These are phyloP conservation scores for Xylariaceae sp. DNA, from an alignment of 2,329 filamentous ascomycete genomes.

Conservation along the genomic window DNA sequence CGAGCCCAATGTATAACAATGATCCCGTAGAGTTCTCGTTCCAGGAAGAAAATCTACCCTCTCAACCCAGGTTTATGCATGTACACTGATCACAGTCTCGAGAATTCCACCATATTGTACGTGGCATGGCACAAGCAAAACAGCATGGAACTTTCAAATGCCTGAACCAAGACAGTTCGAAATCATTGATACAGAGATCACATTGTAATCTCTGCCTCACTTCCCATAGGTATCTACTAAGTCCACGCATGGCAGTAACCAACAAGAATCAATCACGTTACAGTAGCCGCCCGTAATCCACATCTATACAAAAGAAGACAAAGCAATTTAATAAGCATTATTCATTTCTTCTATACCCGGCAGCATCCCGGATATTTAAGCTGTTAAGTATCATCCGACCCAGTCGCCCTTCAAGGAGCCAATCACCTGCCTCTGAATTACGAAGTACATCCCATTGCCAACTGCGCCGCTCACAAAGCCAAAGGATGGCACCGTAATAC, in stretches of 20 bases:
- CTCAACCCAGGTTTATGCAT: too few relatives aligned
- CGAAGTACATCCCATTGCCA: not conserved
- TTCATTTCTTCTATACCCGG: constrained; percentile 14
- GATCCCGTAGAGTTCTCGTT: too few relatives aligned
- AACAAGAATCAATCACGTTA: not conserved
- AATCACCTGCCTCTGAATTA: constrained; percentile 7
- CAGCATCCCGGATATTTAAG: constrained; percentile 4
- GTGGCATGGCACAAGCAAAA: too few relatives aligned
- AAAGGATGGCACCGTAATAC: not conserved
- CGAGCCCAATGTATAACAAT: too few relatives aligned
- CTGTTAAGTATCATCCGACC: not conserved
- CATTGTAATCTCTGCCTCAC: too few relatives aligned
- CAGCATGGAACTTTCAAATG: too few relatives aligned
- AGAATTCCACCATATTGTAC: too few relatives aligned
- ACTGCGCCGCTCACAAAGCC: constrained; percentile 7
- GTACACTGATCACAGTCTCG: too few relatives aligned
- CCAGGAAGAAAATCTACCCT: too few relatives aligned
- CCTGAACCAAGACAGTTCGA: too few relatives aligned
- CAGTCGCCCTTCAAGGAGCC: constrained; percentile 1
- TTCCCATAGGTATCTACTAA: too few relatives aligned
- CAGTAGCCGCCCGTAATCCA: not conserved
- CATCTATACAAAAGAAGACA: not conserved
- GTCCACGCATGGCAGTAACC: not conserved
- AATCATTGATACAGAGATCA: too few relatives aligned
- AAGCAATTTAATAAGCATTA: constrained; percentile 18